Percentiles rank a stretch among this genome's conserved stretches.
Conservation (phyloP, 106 monocot species). For the Dendrobium huoshanense region DNA sequence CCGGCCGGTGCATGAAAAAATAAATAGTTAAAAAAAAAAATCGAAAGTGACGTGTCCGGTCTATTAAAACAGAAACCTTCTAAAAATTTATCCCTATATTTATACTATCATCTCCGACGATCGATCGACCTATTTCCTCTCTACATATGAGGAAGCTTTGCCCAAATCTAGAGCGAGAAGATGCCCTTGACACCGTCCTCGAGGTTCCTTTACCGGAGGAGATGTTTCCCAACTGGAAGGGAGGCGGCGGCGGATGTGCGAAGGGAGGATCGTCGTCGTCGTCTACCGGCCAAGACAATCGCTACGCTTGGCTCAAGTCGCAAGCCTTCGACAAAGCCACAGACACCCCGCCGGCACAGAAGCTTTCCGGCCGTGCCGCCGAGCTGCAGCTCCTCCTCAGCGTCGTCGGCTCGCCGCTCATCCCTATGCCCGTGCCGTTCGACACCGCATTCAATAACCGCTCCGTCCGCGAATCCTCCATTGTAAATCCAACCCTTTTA, state of each 20-base stretch:
- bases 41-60: too few relatives aligned
- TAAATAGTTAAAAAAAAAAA: too few relatives aligned
- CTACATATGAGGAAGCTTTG: slow-evolving; percentile 75
- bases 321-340: slow-evolving; percentile 40
- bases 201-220: slow-evolving; percentile 95
- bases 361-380: slow-evolving; percentile 36
- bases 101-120: background rate
- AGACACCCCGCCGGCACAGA: slow-evolving; percentile 3
- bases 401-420: slow-evolving; percentile 80
- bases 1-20: too few relatives aligned
- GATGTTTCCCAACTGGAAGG: slow-evolving; percentile 36
- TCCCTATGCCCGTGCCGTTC: slow-evolving; percentile 61
- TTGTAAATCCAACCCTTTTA: slow-evolving; percentile 27
- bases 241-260: slow-evolving; percentile 12
- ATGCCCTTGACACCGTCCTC: slow-evolving; percentile 73
- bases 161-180: slow-evolving; percentile 70
- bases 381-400: slow-evolving; percentile 83
- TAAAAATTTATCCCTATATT: too few relatives aligned
- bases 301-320: slow-evolving; percentile 50
- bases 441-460: slow-evolving; percentile 46
- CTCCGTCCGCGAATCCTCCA: slow-evolving; percentile 74
- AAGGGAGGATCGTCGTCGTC: background rate
- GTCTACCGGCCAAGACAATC: slow-evolving; percentile 23
- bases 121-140: background rate
- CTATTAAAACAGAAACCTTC: too few relatives aligned